A percentile compares a stretch with the other conserved stretches of the same genome.
Evolutionary conservation across 2,329 filamentous ascomycete species (phyloP).

Genomic region (Thelonectria rubi): DNA sequence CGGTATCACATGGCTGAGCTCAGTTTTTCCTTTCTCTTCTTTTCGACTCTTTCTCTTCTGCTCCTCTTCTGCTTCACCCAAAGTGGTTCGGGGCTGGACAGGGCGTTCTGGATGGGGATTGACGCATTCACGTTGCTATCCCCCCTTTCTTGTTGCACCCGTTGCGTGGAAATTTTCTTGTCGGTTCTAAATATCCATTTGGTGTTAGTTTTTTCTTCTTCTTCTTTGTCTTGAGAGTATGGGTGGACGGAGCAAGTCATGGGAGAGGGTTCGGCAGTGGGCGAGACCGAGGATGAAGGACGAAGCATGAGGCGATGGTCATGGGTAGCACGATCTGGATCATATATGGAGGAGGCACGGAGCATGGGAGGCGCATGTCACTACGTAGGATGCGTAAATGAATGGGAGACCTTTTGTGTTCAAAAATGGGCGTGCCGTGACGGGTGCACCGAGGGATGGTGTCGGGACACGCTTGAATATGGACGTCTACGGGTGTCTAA

Average conservation of each 20-base stretch:
- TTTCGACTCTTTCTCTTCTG: slow-evolving; percentile 14
- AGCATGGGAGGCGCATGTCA: slow-evolving; percentile 25
- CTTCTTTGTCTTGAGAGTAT: background rate
- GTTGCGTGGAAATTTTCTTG: slow-evolving; percentile 14
- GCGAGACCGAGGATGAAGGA: background rate
- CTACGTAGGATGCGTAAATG: slow-evolving; percentile 36
- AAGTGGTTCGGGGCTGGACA: slow-evolving; percentile 30
- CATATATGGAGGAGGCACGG: slow-evolving; percentile 14
- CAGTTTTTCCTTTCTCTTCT: slow-evolving; percentile 30
- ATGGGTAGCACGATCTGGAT: slow-evolving; percentile 19
- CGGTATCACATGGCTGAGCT: slow-evolving; percentile 41
- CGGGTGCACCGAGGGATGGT: background rate
- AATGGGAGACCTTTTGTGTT: slow-evolving; percentile 39
- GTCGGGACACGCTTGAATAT: background rate
- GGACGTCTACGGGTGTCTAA: too few species aligned
- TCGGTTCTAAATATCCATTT: slow-evolving; percentile 25
- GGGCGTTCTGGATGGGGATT: slow-evolving; percentile 26
- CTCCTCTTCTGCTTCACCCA: slow-evolving; percentile 32
- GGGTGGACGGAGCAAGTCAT: slow-evolving; percentile 10
- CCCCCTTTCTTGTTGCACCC: slow-evolving; percentile 19
- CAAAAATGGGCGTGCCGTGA: background rate
- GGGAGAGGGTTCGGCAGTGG: background rate
- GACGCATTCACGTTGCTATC: slow-evolving; percentile 19
- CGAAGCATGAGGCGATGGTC: slow-evolving; percentile 7
- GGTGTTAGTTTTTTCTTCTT: slow-evolving; percentile 10